Evolutionary conservation across 306 rosid species (phyloP).

Genomic region (Gastrolobium bilobum): DNA sequence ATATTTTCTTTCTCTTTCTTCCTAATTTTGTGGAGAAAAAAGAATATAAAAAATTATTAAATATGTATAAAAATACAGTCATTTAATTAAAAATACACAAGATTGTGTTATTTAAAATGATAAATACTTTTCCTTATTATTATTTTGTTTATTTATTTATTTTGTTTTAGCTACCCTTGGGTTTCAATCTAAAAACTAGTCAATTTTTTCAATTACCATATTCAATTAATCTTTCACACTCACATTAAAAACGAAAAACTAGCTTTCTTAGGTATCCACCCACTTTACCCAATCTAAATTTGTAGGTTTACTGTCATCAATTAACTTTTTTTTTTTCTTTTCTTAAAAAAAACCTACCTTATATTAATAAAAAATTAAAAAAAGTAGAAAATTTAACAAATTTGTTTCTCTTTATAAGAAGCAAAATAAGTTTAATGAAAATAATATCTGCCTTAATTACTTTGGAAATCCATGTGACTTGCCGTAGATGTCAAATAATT

Average conservation of each 20-base stretch:
- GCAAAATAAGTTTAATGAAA: neutral
- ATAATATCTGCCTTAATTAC: conserved; percentile 15
- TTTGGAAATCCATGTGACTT: conserved; percentile 20
- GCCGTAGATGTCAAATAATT: conserved; percentile 44
- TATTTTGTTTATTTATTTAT: too few species aligned
- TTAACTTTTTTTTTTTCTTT: neutral
- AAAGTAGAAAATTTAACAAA: neutral
- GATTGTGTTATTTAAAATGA: too few species aligned
- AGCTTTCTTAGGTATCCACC: conserved; percentile 39
- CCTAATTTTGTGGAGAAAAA: too few species aligned
- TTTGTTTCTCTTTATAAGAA: neutral
- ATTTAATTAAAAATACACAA: too few species aligned
- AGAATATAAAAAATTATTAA: too few species aligned
- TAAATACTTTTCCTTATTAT: too few species aligned
- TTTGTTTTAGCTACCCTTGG: neutral
- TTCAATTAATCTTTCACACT: neutral
- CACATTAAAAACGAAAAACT: neutral
- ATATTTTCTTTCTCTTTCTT: too few species aligned
- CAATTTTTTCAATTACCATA: neutral
- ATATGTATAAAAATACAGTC: too few species aligned
- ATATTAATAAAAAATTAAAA: neutral
- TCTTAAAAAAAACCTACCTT: neutral
- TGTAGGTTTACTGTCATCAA: conserved; percentile 14
- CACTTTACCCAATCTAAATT: conserved; percentile 13
- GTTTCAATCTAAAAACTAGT: neutral